Conservation (phyloP, 2,329 filamentous ascomycete genomes). For the Fusarium pseudoanthophilum region DNA sequence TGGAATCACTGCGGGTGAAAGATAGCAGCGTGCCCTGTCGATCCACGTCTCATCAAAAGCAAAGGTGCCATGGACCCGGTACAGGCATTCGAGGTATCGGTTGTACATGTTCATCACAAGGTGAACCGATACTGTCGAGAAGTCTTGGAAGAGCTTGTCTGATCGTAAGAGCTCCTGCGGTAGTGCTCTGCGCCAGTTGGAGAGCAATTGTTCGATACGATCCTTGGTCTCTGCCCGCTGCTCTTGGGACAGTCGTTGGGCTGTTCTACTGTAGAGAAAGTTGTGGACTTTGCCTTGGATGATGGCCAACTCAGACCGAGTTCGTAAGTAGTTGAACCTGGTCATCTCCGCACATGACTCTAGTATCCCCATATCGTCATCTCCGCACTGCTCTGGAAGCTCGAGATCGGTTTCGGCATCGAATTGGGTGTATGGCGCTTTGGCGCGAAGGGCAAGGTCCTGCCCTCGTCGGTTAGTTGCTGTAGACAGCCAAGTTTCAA, state of each 20-base stretch:
- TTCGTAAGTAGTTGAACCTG: background rate
- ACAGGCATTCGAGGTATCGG: background rate
- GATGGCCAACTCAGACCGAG: background rate
- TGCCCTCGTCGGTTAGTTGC: background rate
- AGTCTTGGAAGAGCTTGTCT: background rate
- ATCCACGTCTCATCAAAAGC: background rate
- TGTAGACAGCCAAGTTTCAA: too few relatives aligned
- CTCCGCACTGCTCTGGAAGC: background rate
- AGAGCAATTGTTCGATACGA: background rate
- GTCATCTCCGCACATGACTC: background rate
- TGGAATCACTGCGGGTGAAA: background rate
- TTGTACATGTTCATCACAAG: background rate
- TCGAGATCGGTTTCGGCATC: background rate
- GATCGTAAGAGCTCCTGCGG: background rate
- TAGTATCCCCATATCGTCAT: background rate
- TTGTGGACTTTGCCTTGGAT: background rate
- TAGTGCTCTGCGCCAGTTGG: background rate
- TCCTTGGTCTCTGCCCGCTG: background rate
- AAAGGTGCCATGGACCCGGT: background rate
- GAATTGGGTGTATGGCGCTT: background rate
- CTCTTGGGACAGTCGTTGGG: background rate
- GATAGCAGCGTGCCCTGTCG: background rate
- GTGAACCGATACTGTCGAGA: background rate
- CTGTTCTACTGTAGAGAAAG: background rate
- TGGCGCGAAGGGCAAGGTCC: background rate